A percentile compares a stretch with the other conserved stretches of the same genome.
These are phyloP conservation scores for Thermothielavioides terrestris DNA, from an alignment of 495 filamentous ascomycete genomes.

Conservation along the genomic window DNA sequence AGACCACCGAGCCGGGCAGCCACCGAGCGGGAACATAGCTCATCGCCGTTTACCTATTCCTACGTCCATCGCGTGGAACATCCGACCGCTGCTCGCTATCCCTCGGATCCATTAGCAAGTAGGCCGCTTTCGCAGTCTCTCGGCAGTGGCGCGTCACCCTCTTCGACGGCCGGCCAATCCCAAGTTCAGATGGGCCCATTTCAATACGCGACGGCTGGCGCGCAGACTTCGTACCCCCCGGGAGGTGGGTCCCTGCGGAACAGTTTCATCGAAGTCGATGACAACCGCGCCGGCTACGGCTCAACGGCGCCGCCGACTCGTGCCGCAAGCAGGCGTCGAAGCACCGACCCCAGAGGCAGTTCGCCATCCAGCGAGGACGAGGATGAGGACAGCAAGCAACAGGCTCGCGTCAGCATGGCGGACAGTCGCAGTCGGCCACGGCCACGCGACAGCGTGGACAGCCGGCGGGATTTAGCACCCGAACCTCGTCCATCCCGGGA, in stretches of 20 bases:
- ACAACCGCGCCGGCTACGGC: conserved; percentile 1
- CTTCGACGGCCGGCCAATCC: conserved; percentile 6
- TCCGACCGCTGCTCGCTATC: conserved; percentile 17
- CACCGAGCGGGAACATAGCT: conserved; percentile 22
- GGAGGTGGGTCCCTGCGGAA: conserved; percentile 14
- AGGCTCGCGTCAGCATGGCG: conserved; percentile 3
- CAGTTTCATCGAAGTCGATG: conserved; percentile 5
- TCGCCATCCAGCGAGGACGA: conserved; percentile 2
- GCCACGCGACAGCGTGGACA: conserved; percentile 1
- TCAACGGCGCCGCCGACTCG: background rate
- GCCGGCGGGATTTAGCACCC: conserved; percentile 19
- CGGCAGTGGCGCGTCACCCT: conserved; percentile 8
- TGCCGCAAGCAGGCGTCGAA: background rate
- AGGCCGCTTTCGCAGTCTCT: conserved; percentile 17
- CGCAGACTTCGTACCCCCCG: conserved; percentile 21
- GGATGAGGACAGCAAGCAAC: background rate
- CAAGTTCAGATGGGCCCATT: conserved; percentile 26
- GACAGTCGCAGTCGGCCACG: conserved; percentile 9
- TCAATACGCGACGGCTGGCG: conserved; percentile 33
- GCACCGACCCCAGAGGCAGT: background rate
- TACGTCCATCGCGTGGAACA: conserved; percentile 25
- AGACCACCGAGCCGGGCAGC: conserved; percentile 19
- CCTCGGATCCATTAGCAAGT: conserved; percentile 23
- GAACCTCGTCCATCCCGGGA: conserved; percentile 18
- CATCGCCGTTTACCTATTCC: conserved; percentile 37